phyloP scores from a whole-genome alignment of 2,329 filamentous ascomycete genomes.

The Pseudocercospora pini-densiflorae region DNA sequence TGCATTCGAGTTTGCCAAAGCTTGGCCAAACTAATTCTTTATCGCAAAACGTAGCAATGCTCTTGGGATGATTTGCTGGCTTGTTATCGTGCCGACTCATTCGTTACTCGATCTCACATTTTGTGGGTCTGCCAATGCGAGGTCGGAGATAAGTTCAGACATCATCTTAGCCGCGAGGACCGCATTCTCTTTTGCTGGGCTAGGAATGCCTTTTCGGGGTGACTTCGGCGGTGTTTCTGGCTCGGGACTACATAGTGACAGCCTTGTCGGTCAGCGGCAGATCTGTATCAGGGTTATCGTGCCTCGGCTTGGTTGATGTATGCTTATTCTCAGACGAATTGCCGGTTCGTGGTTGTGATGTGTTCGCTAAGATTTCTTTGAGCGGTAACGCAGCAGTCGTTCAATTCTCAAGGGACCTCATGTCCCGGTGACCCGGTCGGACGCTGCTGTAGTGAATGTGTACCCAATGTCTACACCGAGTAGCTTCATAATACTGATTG shows the following conservation, averaged over 20 bases:
- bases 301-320: background rate
- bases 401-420: too few relatives aligned
- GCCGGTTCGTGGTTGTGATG: conserved; percentile 19
- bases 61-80: too few relatives aligned
- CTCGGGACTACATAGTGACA: conserved; percentile 5
- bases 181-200: conserved; percentile 17
- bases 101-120: too few relatives aligned
- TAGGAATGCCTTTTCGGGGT: background rate
- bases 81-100: too few relatives aligned
- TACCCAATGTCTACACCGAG: too few relatives aligned
- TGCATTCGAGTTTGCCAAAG: too few relatives aligned
- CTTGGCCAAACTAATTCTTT: too few relatives aligned
- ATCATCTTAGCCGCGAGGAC: conserved; percentile 16
- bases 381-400: conserved; percentile 26
- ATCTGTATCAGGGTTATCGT: conserved; percentile 11
- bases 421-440: too few relatives aligned
- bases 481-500: too few relatives aligned
- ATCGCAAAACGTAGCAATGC: too few relatives aligned
- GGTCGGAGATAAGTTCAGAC: conserved; percentile 29
- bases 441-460: too few relatives aligned
- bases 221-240: conserved; percentile 12
- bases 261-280: conserved; percentile 14
- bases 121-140: conserved; percentile 14
- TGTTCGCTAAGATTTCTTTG: conserved; percentile 37
- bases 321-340: background rate